Evolutionary conservation across 192 early-diverging fungal genomes (phyloP), one percentile per base, ranked within the genome.

Genomic region (Rhizophagus prolifer): DNA sequence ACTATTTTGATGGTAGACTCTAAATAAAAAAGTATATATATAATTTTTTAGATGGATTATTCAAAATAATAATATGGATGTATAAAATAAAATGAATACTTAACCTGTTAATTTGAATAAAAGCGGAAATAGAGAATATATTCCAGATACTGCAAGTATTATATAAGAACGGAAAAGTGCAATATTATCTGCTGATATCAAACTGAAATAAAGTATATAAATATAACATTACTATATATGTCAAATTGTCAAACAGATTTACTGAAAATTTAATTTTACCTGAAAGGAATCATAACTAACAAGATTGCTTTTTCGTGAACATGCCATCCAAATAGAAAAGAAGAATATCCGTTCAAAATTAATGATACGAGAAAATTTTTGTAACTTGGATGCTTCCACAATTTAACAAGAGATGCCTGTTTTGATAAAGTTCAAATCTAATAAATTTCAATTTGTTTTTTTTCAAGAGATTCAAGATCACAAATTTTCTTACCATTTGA

Each of bases 241-340:
- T 34, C 7, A 28, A 36, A 36, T 63, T 38, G 38, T 58, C n/a
- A 23, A 44, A 60, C 16, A 46, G 36, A 41, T 9, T 54, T 26
- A 36, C 9, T 9, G 19, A 58, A 16, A 19, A 36, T 28, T 14
- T 25, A 26, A 10, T 41, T 34, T 58, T 83, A 92, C 91, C 85
- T 82, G 47, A 90, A 82, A 23, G 92, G 92, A 58, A 93, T 85
- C 74, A 91, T 75, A 30, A 95, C 87, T 73, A 97, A 74, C 73
- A 99, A 83, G 16, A 96, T 90, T 0, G 97, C 97, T 81, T 99
- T 99, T 76, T 99, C 97, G 75, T 99, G 97, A 21, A 99, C 97
- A 84, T 99, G 97, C 96, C 96, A 99, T 46, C 96, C 95, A 83
- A 97, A 97, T 78, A 97, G 78, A 81, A 93, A 99, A 28, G 95